phyloP scores from a whole-genome alignment of 1,284 basidiomycete genomes.

The Trichosporon faecale region DNA sequence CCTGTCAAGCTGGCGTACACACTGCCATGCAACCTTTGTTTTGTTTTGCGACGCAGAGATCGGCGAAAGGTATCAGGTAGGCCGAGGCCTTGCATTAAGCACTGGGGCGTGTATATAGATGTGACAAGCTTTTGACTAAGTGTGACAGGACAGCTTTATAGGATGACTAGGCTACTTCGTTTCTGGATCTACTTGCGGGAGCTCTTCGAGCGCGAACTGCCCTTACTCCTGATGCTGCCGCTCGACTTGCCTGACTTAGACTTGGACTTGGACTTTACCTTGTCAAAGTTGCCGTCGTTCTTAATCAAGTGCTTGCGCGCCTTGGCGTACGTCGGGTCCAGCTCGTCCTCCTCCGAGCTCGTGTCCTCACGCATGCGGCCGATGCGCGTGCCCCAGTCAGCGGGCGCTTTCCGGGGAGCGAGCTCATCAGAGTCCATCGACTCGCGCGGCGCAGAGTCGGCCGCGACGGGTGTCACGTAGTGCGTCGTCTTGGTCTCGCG shows the following conservation, averaged over 20 bases:
- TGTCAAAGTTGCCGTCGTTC: slow-evolving; percentile 11
- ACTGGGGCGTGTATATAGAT: neutral
- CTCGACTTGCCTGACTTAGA: slow-evolving; percentile 14
- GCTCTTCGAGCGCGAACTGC: slow-evolving; percentile 15
- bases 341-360: slow-evolving; percentile 42
- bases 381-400: slow-evolving; percentile 45
- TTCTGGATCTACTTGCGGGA: neutral
- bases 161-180: neutral
- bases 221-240: slow-evolving; percentile 21
- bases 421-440: slow-evolving; percentile 14
- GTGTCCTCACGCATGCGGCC: slow-evolving; percentile 46
- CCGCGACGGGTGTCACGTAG: neutral
- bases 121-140: slow-evolving; percentile 1
- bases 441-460: slow-evolving; percentile 13
- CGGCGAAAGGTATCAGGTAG: neutral
- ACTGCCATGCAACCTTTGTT: neutral
- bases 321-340: slow-evolving; percentile 35
- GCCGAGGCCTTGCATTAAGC: neutral
- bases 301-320: slow-evolving; percentile 27
- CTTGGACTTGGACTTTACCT: neutral
- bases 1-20: neutral
- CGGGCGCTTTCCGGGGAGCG: neutral
- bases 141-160: slow-evolving; percentile 1
- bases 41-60: neutral
- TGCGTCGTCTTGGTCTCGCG: slow-evolving; percentile 10